Base-by-base conservation (phyloP, 306 rosid species). In the Fragaria iinumae region DNA sequence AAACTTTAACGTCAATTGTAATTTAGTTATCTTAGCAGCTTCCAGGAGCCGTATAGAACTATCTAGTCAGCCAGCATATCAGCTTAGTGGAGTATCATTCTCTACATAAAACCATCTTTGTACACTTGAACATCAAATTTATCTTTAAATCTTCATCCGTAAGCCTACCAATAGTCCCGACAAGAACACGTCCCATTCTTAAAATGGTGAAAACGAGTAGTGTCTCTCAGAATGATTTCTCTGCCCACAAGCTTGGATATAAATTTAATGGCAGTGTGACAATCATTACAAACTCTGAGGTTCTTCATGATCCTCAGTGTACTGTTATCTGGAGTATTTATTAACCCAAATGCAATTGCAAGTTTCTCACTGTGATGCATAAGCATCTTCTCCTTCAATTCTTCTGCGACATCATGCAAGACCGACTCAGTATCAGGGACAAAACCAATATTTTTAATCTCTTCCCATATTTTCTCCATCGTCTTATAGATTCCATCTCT, bases 281-380 rank as follows among this genome's bases (percentile, higher is more conserved):
- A 91, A 76, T 93, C 98, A 80, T 88, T 88, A 76, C 97, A 91
- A 59, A 93, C 95, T 87, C 95, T 91, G 70, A 91, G 97, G 83
- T 93, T 93, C 79, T 93, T 93, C 91, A 85, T 88, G 75, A 93
- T 86, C 78, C 96, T 91, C 76, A 90, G 45, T 11, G 88, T 86
- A 11, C 87, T 73, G 76, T 85, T 77, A 73, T 72, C 91, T 34
- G 93, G 93, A 34, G 97, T 91, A 74, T 79, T 87, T 83, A 93
- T 71, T 77, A 91, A 78, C 65, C 93, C 97, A 76, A 89, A 93
- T 47, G 93, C 91, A 76, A 93, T 86, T 34, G 96, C 93, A 14
- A 93, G 91, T 86, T 93, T 93, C 80, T 91, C 98, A 71, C 91
- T 87, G 52, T 93, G 98, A 81, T 87, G 87, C 80, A 82, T 83